Conservation (phyloP, 2,329 filamentous ascomycete genomes). For the Shiraia bambusicola region DNA sequence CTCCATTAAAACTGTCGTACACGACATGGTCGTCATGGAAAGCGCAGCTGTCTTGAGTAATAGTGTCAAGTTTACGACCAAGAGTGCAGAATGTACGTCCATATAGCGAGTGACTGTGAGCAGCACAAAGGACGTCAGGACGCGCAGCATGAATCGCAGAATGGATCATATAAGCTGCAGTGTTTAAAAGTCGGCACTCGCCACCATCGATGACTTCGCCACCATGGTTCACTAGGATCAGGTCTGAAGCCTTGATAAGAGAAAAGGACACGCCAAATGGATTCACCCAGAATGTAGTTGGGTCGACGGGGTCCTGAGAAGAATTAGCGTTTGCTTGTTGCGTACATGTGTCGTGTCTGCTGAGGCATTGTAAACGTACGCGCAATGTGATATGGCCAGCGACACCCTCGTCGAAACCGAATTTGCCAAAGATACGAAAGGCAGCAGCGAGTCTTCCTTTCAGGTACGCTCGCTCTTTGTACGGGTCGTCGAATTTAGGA, state of each 20-base stretch:
- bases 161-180: conserved; percentile 62
- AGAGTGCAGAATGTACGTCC: conserved; percentile 64
- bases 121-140: conserved; percentile 60
- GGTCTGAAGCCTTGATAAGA: conserved; percentile 63
- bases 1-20: conserved; percentile 56
- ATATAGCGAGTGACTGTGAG: conserved; percentile 60
- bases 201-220: conserved; percentile 67
- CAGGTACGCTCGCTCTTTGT: conserved; percentile 42
- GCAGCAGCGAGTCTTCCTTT: conserved; percentile 43
- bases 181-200: conserved; percentile 37
- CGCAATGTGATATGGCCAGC: conserved; percentile 65
- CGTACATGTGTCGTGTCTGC: not conserved
- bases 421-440: conserved; percentile 45
- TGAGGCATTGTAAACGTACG: conserved; percentile 27
- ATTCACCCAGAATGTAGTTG: conserved; percentile 66
- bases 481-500: conserved; percentile 41
- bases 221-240: conserved; percentile 65
- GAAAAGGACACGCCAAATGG: conserved; percentile 65
- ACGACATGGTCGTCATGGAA: conserved; percentile 57
- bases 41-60: conserved; percentile 59
- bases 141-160: conserved; percentile 60
- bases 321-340: conserved; percentile 2
- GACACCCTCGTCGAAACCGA: conserved; percentile 49
- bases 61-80: conserved; percentile 60
- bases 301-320: conserved; percentile 56